Evolutionary conservation across 352 stramenopile species (phyloP).

Genomic region (Phytophthora capsici): DNA sequence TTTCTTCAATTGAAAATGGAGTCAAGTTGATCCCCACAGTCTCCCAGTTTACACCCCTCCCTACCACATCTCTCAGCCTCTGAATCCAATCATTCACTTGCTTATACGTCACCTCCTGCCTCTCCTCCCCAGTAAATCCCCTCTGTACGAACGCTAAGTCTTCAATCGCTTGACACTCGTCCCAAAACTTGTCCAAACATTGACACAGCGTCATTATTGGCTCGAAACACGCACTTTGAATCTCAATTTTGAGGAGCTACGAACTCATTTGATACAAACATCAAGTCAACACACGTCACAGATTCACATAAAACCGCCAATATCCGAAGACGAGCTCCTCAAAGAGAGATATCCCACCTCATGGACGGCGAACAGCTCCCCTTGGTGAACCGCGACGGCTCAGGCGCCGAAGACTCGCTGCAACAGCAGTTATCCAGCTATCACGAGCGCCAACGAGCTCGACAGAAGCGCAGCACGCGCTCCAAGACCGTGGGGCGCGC

Average conservation of each 20-base stretch:
- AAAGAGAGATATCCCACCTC: slow-evolving; percentile 12
- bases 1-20: slow-evolving; percentile 59
- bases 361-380: slow-evolving; percentile 41
- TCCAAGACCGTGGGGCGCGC: slow-evolving; percentile 45
- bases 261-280: slow-evolving; percentile 8
- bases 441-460: slow-evolving; percentile 30
- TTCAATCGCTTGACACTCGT: neutral
- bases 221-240: neutral
- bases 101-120: slow-evolving; percentile 18
- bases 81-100: slow-evolving; percentile 33
- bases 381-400: slow-evolving; percentile 35
- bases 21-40: slow-evolving; percentile 50
- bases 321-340: neutral
- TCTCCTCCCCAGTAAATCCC: neutral
- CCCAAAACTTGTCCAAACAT: slow-evolving; percentile 16
- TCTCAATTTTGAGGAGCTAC: neutral
- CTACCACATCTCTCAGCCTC: slow-evolving; percentile 13
- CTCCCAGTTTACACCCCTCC: slow-evolving; percentile 3
- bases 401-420: slow-evolving; percentile 26
- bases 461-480: slow-evolving; percentile 24
- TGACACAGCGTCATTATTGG: slow-evolving; percentile 23
- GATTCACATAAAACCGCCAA: neutral
- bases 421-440: slow-evolving; percentile 44
- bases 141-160: slow-evolving; percentile 25
- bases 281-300: slow-evolving; percentile 32